Base-by-base conservation (phyloP, 345 rosid genomes). In the Syzygium grande region DNA sequence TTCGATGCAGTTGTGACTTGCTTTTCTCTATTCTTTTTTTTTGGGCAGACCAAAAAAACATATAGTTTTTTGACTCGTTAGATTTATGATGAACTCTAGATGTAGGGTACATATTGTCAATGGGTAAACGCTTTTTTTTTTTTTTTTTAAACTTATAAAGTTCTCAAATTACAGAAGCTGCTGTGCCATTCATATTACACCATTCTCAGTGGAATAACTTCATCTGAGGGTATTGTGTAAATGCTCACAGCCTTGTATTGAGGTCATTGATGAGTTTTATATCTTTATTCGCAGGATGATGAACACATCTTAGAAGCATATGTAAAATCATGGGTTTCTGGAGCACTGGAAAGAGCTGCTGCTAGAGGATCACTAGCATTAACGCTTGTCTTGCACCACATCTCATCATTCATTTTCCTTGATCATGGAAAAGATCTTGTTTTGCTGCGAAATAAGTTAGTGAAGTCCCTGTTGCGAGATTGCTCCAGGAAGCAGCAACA, bases 331-430 rank as follows among this genome's bases (percentile, higher is more conserved):
- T 96, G 98, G 99, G 91, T 92, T 58, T 88, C 96, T 52, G 96
- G 96, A 86, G 94, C 96, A 68, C 93, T 97, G 59, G 99, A 97
- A 91, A 92, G 93, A 92, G 96, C 98, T 58, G 92, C 91, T 84
- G 86, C 87, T 38, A 93, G 96, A 88, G 90, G 93, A 90, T 92
- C 98, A 84, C 85, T 94, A 87, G 97, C 97, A 83, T 94, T 85
- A 80, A 87, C 93, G 0, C 89, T 97, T 41, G 94, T 90, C 85
- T 55, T 97, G 86, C 97, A 96, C 89, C 98, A 97, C 55, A 89
- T 95, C 58, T 94, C 96, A 84, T 94, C 91, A 51, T 90, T 94
- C 87, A 84, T 95, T 89, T 97, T 97, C 89, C 52, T 84, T 86
- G 84, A 53, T 19, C n/a, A 63, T 85, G 85, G 46, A 86, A 88